Percentiles rank a stretch among this genome's conserved stretches.
These are phyloP conservation scores for Puccinia novopanici DNA, from an alignment of 1,284 basidiomycete species.

Conservation along the genomic window DNA sequence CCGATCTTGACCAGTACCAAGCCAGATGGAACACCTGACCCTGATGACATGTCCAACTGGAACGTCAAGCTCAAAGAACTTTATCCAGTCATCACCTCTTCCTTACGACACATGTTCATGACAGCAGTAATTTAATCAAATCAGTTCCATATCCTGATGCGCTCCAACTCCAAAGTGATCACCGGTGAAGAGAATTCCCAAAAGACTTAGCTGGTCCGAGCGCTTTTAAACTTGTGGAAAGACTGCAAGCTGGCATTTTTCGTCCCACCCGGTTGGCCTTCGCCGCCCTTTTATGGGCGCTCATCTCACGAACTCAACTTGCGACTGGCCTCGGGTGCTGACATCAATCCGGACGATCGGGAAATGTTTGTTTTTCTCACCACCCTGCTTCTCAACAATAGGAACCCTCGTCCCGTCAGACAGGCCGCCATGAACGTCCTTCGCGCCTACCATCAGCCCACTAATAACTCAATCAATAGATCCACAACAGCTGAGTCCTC, in stretches of 20 bases:
- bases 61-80: constrained; percentile 49
- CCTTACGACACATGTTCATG: constrained; percentile 43
- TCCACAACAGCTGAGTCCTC: constrained; percentile 2
- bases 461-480: background rate
- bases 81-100: constrained; percentile 41
- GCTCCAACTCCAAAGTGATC: constrained; percentile 40
- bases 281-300: background rate
- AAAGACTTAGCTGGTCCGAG: constrained; percentile 32
- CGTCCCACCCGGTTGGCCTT: background rate
- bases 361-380: constrained; percentile 48
- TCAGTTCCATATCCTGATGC: constrained; percentile 39
- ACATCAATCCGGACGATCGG: constrained; percentile 35
- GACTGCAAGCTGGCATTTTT: constrained; percentile 47
- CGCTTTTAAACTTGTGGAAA: constrained; percentile 45
- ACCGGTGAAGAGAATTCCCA: constrained; percentile 32
- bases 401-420: constrained; percentile 35
- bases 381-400: constrained; percentile 41
- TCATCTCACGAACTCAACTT: constrained; percentile 38
- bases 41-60: constrained; percentile 47
- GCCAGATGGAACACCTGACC: constrained; percentile 14
- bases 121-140: constrained; percentile 29
- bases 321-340: constrained; percentile 14
- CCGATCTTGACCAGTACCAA: background rate
- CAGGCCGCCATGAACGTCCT: constrained; percentile 42
- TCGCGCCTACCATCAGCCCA: constrained; percentile 42